These are phyloP conservation scores for Saccharum spontaneum DNA, from an alignment of 176 grass and related monocot species.

Conservation along the genomic window DNA sequence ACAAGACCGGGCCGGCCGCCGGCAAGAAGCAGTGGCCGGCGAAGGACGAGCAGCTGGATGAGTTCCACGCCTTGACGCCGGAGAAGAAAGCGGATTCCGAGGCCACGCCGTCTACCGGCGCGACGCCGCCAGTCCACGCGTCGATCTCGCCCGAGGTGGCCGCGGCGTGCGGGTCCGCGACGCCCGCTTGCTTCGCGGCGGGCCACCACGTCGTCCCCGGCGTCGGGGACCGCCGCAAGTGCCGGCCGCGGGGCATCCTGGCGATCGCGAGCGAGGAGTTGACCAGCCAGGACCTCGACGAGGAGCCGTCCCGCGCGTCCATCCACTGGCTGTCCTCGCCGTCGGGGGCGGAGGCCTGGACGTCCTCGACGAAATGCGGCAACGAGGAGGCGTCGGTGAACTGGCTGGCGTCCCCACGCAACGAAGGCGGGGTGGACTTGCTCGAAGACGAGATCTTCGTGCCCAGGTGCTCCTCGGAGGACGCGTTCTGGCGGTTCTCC, in stretches of 20 bases:
- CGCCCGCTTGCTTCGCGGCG: conserved; percentile 73
- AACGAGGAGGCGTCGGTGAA: conserved; percentile 44
- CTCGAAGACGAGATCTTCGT: conserved; percentile 51
- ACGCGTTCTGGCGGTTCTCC: conserved; percentile 46
- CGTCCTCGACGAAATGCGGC: conserved; percentile 41
- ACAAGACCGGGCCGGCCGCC: conserved; percentile 16
- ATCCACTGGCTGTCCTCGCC: conserved; percentile 87
- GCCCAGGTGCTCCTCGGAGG: conserved; percentile 44
- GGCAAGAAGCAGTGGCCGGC: conserved; percentile 22
- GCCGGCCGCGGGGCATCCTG: conserved; percentile 78
- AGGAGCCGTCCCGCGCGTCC: conserved; percentile 54
- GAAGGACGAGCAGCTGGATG: neutral
- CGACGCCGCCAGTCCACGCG: conserved; percentile 74
- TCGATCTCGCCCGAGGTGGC: conserved; percentile 89
- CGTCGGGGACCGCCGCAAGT: conserved; percentile 75
- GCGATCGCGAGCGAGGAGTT: conserved; percentile 44
- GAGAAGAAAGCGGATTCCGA: conserved; percentile 45
- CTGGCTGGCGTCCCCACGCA: conserved; percentile 53
- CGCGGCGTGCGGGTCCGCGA: conserved; percentile 45
- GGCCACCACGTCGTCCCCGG: conserved; percentile 68
- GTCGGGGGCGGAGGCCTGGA: conserved; percentile 28
- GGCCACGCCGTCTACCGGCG: conserved; percentile 30
- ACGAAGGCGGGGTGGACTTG: conserved; percentile 11
- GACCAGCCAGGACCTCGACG: conserved; percentile 10
- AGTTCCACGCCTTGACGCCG: conserved; percentile 50